These are phyloP conservation scores for Dendrocalamus latiflorus DNA, from an alignment of 202 grass and related monocot species.

Conservation along the genomic window DNA sequence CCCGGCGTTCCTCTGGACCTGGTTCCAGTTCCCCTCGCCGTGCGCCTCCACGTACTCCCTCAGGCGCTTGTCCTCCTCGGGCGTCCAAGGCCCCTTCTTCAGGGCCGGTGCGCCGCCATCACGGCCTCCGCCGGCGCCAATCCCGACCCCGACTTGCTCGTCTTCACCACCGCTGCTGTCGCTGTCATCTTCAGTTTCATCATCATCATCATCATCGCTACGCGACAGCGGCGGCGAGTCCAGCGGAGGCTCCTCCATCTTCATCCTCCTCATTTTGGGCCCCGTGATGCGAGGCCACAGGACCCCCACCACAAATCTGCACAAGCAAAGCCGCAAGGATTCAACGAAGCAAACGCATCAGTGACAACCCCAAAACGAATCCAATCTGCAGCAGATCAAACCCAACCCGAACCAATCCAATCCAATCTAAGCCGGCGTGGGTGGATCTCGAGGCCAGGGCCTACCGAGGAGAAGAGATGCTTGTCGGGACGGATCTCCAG, in stretches of 20 bases:
- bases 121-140: neutral
- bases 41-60: conserved; percentile 41
- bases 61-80: conserved; percentile 52
- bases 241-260: neutral
- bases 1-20: conserved; percentile 51
- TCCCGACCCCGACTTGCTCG: neutral
- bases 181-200: neutral
- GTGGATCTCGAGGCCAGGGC: neutral
- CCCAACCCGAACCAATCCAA: neutral
- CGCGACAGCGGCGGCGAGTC: neutral
- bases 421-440: neutral
- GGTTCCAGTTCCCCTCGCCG: conserved; percentile 74
- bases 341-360: neutral
- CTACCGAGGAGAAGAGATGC: neutral
- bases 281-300: neutral
- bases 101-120: neutral
- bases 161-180: neutral
- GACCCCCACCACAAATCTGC: neutral
- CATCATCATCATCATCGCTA: neutral
- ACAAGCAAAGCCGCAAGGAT: neutral
- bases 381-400: conserved; percentile 12
- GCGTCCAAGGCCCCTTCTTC: conserved; percentile 71
- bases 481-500: neutral
- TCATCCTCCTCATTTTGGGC: neutral
- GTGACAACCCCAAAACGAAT: neutral